Base-by-base conservation (phyloP, 495 filamentous ascomycete species). In the Penicillium pulvis region DNA sequence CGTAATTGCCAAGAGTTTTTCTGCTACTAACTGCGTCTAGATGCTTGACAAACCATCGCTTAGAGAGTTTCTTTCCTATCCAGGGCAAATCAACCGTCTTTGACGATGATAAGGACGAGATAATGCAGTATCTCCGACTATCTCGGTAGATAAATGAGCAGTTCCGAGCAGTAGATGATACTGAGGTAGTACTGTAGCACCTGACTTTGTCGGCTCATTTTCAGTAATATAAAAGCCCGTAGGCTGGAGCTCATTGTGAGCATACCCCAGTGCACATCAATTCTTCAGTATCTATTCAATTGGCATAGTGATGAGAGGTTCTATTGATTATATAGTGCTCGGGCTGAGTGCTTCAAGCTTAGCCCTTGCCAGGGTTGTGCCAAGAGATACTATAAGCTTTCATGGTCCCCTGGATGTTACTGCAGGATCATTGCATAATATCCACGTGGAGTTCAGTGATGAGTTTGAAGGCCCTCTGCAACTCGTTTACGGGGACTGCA, bases 401-500 rank as follows among this genome's bases (percentile, higher is more conserved):
- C 53, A 60, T 36, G 36, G 52, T 9, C 55, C 42, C 28, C 42
- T 35, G 20, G 45, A 45, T 36, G 62, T 71, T 19, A 71, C 66
- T 1, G 61, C 70, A 1, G 68, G 70, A 53, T 73, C 72, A 1
- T 48, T 75, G 51, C 68, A 75, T 43, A 75, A 75, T 41, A 57
- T 73, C 17, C 63, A 73, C 39, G 35, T 75, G 2, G 63, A 71
- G 12, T 66, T 73, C 33, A 39, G 63, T 17, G 70, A 74, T 28
- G 26, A 50, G 1, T 71, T 70, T n/a, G 59, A 71, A 42, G 71
- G 62, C 6, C 58, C 61, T 10, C n/a, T 72, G 31, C 59, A 69
- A 4, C 50, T 75, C 12, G 63, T 75, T 2, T 75, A 75, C 52
- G 72, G 70, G 1, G 65, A 70, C 28, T 75, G 72, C 48, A 43